Evolutionary conservation across 352 stramenopile species (phyloP).

Genomic region (Aphanomyces invadans): DNA sequence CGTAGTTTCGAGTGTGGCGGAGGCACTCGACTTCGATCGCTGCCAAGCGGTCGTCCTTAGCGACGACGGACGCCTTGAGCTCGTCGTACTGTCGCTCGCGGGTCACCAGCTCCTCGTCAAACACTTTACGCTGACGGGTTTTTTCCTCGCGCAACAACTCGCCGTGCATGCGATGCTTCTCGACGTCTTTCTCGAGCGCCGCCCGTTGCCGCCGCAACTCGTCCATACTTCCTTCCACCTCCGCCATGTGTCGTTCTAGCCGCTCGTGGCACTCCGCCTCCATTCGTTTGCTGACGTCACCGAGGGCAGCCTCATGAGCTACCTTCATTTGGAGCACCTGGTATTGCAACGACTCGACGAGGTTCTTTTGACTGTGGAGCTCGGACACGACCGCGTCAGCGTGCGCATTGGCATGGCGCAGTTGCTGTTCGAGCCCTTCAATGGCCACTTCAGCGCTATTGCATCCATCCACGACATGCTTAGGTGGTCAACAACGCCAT

Average conservation of each 20-base stretch:
- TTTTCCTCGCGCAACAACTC: slow-evolving; percentile 51
- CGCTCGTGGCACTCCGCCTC: slow-evolving; percentile 47
- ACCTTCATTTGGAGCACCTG: slow-evolving; percentile 44
- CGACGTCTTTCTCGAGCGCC: slow-evolving; percentile 53
- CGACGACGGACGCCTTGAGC: slow-evolving; percentile 36
- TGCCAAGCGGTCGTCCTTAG: background rate
- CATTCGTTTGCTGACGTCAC: slow-evolving; percentile 43
- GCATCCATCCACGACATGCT: no score
- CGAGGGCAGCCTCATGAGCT: slow-evolving; percentile 44
- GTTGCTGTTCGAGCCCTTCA: slow-evolving; percentile 38
- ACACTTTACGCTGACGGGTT: slow-evolving; percentile 38
- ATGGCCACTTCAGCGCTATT: slow-evolving; percentile 27
- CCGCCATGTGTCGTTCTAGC: slow-evolving; percentile 43
- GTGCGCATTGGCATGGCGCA: slow-evolving; percentile 34
- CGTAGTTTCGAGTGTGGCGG: slow-evolving; percentile 1
- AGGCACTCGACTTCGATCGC: background rate
- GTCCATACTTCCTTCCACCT: slow-evolving; percentile 51
- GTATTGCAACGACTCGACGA: slow-evolving; percentile 39
- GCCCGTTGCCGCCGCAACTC: slow-evolving; percentile 55
- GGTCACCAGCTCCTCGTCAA: slow-evolving; percentile 33
- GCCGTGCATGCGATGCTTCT: slow-evolving; percentile 50
- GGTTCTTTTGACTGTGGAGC: slow-evolving; percentile 34
- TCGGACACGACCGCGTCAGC: slow-evolving; percentile 34
- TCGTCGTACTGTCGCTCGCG: slow-evolving; percentile 38
- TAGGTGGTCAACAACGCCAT: no score